phyloP scores from a whole-genome alignment of 1,284 basidiomycete species.

The Leccinum cinnamomeum region DNA sequence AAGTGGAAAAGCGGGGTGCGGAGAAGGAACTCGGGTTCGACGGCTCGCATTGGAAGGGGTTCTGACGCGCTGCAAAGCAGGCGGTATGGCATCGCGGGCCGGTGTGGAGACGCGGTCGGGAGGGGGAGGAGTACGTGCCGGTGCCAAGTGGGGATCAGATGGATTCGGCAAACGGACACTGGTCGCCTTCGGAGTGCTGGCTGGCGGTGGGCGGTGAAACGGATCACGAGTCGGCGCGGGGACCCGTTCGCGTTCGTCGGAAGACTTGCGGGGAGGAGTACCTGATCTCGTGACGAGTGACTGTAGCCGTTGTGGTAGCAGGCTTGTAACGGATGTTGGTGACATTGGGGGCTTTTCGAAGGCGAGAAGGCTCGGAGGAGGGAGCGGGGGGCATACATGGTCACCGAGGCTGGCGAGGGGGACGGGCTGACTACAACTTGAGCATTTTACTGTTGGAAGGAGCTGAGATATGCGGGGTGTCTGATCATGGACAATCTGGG shows the following conservation, averaged over 20 bases:
- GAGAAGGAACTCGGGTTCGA: conserved; percentile 8
- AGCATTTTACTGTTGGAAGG: conserved; percentile 81
- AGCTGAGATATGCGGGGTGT: conserved; percentile 64
- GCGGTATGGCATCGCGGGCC: conserved; percentile 18
- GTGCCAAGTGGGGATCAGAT: conserved; percentile 7
- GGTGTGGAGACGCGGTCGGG: conserved; percentile 23
- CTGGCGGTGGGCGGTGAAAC: conserved; percentile 23
- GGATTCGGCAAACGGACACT: conserved; percentile 12
- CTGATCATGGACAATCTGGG: conserved; percentile 40
- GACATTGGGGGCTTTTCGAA: conserved; percentile 34
- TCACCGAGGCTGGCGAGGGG: conserved; percentile 69
- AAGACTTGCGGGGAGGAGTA: conserved; percentile 6
- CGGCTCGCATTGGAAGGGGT: conserved; percentile 20
- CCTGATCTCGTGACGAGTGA: conserved; percentile 31
- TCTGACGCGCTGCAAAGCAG: conserved; percentile 18
- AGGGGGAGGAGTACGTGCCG: conserved; percentile 9
- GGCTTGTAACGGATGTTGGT: conserved; percentile 38
- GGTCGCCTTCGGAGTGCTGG: conserved; percentile 11
- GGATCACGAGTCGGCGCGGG: conserved; percentile 28
- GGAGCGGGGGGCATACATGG: conserved; percentile 61
- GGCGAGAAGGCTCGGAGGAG: conserved; percentile 41
- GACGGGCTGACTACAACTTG: conserved; percentile 68
- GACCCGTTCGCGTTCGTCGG: conserved; percentile 10
- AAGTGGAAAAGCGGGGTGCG: conserved; percentile 15
- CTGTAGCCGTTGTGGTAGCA: conserved; percentile 39